phyloP scores from a whole-genome alignment of 139 green algal species.

The Coelastrella sp. region DNA sequence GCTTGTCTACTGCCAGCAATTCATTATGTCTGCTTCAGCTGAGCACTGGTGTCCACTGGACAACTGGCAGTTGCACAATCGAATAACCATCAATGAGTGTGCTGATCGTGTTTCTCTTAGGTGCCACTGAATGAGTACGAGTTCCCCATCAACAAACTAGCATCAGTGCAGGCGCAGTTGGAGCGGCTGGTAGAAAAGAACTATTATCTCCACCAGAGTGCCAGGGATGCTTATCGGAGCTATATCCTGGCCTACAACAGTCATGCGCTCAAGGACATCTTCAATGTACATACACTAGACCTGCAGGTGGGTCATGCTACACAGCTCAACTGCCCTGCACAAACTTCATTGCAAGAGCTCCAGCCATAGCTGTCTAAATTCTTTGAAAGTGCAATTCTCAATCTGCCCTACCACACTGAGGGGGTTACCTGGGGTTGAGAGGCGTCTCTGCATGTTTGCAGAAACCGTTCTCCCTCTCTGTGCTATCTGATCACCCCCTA shows the following conservation, averaged over 20 bases:
- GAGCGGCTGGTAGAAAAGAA: slow-evolving; percentile 99
- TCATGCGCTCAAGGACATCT: slow-evolving; percentile 96
- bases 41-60: too few relatives aligned
- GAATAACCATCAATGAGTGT: too few relatives aligned
- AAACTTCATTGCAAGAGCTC: not conserved
- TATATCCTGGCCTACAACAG: slow-evolving; percentile 99
- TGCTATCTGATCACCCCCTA: too few relatives aligned
- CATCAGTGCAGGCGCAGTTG: slow-evolving; percentile 97
- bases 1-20: too few relatives aligned
- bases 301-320: slow-evolving; percentile 56
- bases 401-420: too few relatives aligned
- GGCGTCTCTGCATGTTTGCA: too few relatives aligned
- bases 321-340: not conserved
- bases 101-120: slow-evolving; percentile 22
- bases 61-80: too few relatives aligned
- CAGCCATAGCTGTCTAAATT: not conserved
- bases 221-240: slow-evolving; percentile 80
- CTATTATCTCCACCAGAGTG: slow-evolving; percentile 97
- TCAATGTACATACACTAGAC: slow-evolving; percentile 98
- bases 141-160: slow-evolving; percentile 95
- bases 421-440: too few relatives aligned
- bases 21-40: too few relatives aligned
- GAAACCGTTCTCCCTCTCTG: too few relatives aligned
- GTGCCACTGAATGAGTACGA: slow-evolving; percentile 99
- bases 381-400: too few relatives aligned